Percentiles rank a stretch among this genome's conserved stretches.
phyloP scores from a whole-genome alignment of 208 protist species.

The Phytomonas francai region DNA sequence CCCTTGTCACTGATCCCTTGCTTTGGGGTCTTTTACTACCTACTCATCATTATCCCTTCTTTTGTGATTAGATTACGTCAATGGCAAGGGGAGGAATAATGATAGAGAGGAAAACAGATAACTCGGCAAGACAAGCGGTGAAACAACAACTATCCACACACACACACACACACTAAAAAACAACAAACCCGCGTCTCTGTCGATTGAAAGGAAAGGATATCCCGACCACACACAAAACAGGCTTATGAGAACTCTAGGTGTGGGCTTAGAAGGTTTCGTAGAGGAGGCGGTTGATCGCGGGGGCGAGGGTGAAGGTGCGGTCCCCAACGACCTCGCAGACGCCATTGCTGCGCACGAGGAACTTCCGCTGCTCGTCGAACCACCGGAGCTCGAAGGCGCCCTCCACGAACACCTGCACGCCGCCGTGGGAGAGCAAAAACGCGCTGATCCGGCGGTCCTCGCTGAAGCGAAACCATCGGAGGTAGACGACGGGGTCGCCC shows the following conservation, averaged over 20 bases:
- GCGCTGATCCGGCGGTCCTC: constrained; percentile 49
- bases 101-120: background rate
- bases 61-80: no score
- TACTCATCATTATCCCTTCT: no score
- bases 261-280: constrained; percentile 19
- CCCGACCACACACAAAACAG: no score
- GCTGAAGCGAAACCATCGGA: constrained; percentile 86
- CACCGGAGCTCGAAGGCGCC: constrained; percentile 81
- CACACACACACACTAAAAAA: constrained; percentile 9
- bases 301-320: constrained; percentile 38
- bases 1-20: background rate
- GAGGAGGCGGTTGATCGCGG: constrained; percentile 56
- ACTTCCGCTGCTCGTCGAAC: constrained; percentile 77
- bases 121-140: background rate
- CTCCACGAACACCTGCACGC: constrained; percentile 74
- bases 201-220: background rate
- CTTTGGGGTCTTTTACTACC: background rate
- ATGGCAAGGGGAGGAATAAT: no score
- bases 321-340: constrained; percentile 82
- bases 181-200: constrained; percentile 6
- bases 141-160: background rate
- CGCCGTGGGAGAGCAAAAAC: constrained; percentile 82
- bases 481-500: constrained; percentile 69
- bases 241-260: no score
- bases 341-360: constrained; percentile 74